Conservation (phyloP, 805 yeast species). For the Schizosaccharomyces octosporus region DNA sequence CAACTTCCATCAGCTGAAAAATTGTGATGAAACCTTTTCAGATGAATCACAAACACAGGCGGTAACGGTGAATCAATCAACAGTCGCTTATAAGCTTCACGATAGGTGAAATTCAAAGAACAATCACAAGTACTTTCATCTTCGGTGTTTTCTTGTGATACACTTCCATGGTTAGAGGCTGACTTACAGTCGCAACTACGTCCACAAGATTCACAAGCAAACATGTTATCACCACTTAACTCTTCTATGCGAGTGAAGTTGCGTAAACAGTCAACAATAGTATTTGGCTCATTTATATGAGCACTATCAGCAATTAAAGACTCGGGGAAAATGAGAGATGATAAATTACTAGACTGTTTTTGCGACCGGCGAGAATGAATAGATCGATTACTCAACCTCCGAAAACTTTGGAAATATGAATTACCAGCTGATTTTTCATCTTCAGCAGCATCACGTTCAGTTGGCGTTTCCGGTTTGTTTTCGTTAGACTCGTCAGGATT, state of each 20-base stretch:
- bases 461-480: neutral
- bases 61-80: neutral
- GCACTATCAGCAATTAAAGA: neutral
- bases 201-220: conserved; percentile 2
- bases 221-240: conserved; percentile 1
- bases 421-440: neutral
- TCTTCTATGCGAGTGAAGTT: neutral
- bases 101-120: neutral
- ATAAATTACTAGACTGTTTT: too few species aligned
- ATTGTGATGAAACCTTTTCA: neutral
- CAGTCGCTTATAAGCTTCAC: neutral
- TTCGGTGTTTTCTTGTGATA: neutral
- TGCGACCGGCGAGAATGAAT: neutral
- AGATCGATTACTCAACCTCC: neutral
- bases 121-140: neutral
- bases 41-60: neutral
- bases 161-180: neutral
- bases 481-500: neutral
- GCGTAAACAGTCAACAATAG: neutral
- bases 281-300: neutral
- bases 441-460: neutral
- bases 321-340: neutral
- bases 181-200: neutral
- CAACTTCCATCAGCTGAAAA: neutral
- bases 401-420: neutral